phyloP scores from a whole-genome alignment of 805 yeast species.

The Pichia kluyveri region DNA sequence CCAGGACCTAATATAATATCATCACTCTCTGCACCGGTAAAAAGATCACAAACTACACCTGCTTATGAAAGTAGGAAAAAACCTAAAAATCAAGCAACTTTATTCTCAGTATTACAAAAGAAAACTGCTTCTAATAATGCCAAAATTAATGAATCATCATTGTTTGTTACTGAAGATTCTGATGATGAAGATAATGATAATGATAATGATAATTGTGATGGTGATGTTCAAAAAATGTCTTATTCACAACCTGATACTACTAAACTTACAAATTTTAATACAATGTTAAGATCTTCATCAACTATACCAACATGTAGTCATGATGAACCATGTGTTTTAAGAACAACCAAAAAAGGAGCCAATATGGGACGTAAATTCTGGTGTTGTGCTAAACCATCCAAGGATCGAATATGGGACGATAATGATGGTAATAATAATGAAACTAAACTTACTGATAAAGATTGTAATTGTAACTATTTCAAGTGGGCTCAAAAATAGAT shows the following conservation, averaged over 20 bases:
- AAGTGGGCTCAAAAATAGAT: slow-evolving; percentile 35
- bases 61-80: slow-evolving; percentile 16
- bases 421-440: slow-evolving; percentile 3
- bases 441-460: not conserved
- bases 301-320: slow-evolving; percentile 38
- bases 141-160: not conserved
- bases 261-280: too few relatives aligned
- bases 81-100: slow-evolving; percentile 8
- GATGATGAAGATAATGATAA: too few relatives aligned
- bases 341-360: slow-evolving; percentile 34
- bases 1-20: not conserved
- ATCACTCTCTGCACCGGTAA: not conserved
- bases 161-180: not conserved
- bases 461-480: slow-evolving; percentile 43
- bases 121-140: not conserved
- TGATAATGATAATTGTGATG: too few relatives aligned
- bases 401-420: slow-evolving; percentile 22
- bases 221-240: not conserved
- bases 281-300: not conserved
- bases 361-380: slow-evolving; percentile 46
- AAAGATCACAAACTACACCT: slow-evolving; percentile 1
- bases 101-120: slow-evolving; percentile 1
- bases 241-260: too few relatives aligned
- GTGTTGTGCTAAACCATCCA: slow-evolving; percentile 36
- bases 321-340: slow-evolving; percentile 34